Conservation (phyloP, 202 grass and related monocot genomes). For the Schoenoplectus tabernaemontani region DNA sequence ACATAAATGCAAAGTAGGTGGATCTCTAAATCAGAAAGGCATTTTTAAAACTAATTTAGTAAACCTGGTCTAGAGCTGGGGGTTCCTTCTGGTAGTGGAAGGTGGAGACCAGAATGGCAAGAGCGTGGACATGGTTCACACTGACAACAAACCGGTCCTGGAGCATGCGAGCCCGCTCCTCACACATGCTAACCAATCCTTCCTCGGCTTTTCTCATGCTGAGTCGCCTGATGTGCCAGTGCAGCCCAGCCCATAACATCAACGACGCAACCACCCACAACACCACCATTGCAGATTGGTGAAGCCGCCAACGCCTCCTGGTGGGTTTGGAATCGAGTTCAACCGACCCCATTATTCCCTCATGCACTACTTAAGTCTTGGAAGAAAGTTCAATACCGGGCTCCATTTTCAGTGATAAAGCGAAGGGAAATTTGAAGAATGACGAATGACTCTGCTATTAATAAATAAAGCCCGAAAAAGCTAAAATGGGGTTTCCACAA, state of each 20-base stretch:
- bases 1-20: not conserved
- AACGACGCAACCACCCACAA: conserved; percentile 30
- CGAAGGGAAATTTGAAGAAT: not conserved
- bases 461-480: not conserved
- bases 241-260: conserved; percentile 9
- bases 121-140: conserved; percentile 94
- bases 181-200: conserved; percentile 79
- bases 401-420: conserved; percentile 8
- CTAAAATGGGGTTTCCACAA: not conserved
- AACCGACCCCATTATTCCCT: not conserved
- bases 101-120: conserved; percentile 92
- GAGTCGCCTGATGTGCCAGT: conserved; percentile 25
- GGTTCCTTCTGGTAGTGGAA: conserved; percentile 90
- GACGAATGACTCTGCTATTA: not conserved
- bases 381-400: conserved; percentile 26
- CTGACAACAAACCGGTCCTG: conserved; percentile 95
- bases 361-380: conserved; percentile 15
- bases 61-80: conserved; percentile 85
- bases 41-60: conserved; percentile 51
- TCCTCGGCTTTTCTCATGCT: conserved; percentile 58
- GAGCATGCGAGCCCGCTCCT: conserved; percentile 89
- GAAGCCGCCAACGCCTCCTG: conserved; percentile 30
- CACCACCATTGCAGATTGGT: conserved; percentile 17
- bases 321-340: not conserved
- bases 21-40: conserved; percentile 5